Evolutionary conservation across 164 flowering plant species (phyloP).

Genomic region (Saururus chinensis): DNA sequence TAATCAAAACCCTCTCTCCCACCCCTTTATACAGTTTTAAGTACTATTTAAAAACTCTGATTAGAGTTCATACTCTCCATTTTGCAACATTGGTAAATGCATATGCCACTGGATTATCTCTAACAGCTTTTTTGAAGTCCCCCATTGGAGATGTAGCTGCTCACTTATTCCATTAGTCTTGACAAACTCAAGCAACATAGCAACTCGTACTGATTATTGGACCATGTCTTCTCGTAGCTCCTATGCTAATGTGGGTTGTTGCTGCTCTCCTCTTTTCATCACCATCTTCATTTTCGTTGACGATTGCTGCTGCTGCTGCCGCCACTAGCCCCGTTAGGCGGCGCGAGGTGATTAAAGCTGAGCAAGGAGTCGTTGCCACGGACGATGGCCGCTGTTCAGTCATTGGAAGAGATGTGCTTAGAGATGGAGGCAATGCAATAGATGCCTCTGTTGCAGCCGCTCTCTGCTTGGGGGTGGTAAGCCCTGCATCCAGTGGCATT

Average conservation of each 20-base stretch:
- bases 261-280: neutral
- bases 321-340: neutral
- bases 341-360: conserved; percentile 19
- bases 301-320: neutral
- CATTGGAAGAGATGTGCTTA: conserved; percentile 42
- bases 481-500: conserved; percentile 62
- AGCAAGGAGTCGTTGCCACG: conserved; percentile 44
- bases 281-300: neutral
- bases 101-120: no score
- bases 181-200: no score
- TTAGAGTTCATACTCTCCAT: no score
- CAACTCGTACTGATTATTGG: no score
- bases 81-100: no score
- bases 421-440: conserved; percentile 52
- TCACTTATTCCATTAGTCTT: no score
- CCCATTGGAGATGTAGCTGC: no score
- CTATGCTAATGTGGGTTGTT: neutral
- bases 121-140: no score
- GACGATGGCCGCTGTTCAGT: conserved; percentile 50
- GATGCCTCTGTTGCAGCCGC: conserved; percentile 60
- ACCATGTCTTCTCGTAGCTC: neutral
- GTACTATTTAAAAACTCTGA: no score
- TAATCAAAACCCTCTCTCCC: no score
- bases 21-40: no score
- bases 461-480: conserved; percentile 60